Evolutionary conservation across 2,329 filamentous ascomycete species (phyloP), one percentile per base, ranked within the genome.

Genomic region (Fusarium staphyleae): DNA sequence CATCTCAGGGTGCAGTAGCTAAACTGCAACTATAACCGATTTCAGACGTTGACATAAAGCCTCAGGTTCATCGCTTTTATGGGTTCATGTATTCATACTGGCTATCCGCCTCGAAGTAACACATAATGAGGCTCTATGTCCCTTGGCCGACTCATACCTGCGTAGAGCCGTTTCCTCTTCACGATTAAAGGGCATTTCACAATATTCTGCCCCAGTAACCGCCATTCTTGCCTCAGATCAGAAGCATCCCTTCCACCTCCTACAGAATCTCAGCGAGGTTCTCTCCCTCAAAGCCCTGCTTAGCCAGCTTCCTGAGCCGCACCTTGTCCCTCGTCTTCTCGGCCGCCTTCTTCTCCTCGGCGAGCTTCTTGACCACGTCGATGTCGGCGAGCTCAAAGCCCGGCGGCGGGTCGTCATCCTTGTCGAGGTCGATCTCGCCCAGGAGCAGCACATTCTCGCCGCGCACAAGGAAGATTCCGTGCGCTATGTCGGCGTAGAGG

Each of bases 361-460:
- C 89, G 36, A 95, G 74, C 56, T 83, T 84, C 62, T 87, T 86
- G 30, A 96, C 90, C 59, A 87, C 77, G 39, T 88, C 83, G 40
- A 86, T 78, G 1, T 90, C 82, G 2, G 86, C 91, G 60, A 73
- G 70, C 66, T 85, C 78, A 60, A 89, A 91, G 26, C 87, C 86
- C 1, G 91, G 91, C 12, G 91, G 81, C 14, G 91, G 80, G 52
- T 96, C 87, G 73, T 99, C 95, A 74, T 99, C 95, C 70, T 89
- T 91, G 78, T 99, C 95, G 18, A 99, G 85, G 72, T 99, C 95
- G 67, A 99, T 96, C 75, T 98, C 96, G 30, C 95, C 95, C 14
- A 98, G 83, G 36, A 99, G 80, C 44, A 96, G 81, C n/a, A 99
- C 95, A 73, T 99, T 99, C 78, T 99, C 95, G 64, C 95, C 95